Conservation (phyloP, 2,329 filamentous ascomycete genomes). For the Aspergillus niger region DNA sequence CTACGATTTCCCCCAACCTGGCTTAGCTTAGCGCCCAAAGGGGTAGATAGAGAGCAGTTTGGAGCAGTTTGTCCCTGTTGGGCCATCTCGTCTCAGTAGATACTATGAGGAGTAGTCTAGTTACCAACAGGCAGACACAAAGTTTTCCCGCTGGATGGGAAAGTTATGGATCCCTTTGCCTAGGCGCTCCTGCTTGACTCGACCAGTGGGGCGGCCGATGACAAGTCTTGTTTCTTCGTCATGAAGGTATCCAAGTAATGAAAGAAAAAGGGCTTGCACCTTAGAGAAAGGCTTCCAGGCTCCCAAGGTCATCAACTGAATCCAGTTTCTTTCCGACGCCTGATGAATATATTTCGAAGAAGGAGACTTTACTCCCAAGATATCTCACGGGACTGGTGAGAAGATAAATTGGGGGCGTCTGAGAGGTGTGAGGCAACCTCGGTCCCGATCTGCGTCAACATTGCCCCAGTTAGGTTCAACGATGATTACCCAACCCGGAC, state of each 20-base stretch:
- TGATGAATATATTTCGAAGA: neutral
- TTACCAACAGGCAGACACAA: slow-evolving; percentile 9
- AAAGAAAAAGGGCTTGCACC: neutral
- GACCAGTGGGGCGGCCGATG: slow-evolving; percentile 12
- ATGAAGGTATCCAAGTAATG: neutral
- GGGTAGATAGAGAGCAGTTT: neutral
- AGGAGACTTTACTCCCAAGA: neutral
- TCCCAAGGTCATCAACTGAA: neutral
- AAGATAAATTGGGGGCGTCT: neutral
- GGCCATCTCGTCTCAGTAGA: too few relatives aligned
- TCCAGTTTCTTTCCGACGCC: neutral
- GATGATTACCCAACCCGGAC: slow-evolving; percentile 18
- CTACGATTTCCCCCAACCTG: neutral
- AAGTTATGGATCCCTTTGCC: slow-evolving; percentile 8
- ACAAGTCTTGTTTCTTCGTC: slow-evolving; percentile 9
- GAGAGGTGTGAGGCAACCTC: slow-evolving; percentile 2
- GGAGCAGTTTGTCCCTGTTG: too few relatives aligned
- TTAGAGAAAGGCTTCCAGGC: neutral
- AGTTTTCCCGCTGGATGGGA: slow-evolving; percentile 7
- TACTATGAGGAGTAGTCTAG: neutral
- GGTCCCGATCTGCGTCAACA: slow-evolving; percentile 16
- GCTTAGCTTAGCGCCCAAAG: neutral
- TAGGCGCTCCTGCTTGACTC: neutral
- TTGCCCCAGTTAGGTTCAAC: slow-evolving; percentile 19
- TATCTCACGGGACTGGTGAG: neutral